Evolutionary conservation across 805 yeast genomes (phyloP).

Genomic region (Wickerhamiella sorbophila): DNA sequence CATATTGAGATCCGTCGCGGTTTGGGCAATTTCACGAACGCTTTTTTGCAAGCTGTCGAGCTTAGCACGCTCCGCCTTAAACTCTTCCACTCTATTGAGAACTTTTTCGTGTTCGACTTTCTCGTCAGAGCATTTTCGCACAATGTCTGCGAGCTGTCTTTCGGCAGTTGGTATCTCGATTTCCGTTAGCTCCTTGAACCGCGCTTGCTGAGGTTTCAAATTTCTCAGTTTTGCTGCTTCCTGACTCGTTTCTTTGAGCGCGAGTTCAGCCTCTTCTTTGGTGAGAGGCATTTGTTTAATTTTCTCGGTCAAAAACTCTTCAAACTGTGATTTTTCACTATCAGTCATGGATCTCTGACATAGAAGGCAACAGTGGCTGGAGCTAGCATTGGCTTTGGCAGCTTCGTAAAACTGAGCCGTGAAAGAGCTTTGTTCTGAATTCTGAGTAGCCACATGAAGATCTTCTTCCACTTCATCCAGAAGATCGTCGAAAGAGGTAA

Average conservation of each 20-base stretch:
- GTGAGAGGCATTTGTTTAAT: constrained; percentile 24
- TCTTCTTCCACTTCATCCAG: constrained; percentile 39
- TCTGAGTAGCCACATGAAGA: constrained; percentile 45
- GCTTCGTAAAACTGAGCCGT: constrained; percentile 53
- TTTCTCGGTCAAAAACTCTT: constrained; percentile 20
- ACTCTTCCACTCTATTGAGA: background rate
- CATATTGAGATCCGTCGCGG: background rate
- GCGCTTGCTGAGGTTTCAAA: constrained; percentile 7
- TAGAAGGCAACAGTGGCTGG: constrained; percentile 43
- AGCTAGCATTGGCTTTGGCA: constrained; percentile 51
- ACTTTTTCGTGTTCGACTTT: constrained; percentile 1
- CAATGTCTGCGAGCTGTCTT: background rate
- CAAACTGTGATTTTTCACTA: constrained; percentile 16
- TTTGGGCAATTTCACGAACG: background rate
- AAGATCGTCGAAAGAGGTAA: constrained; percentile 29
- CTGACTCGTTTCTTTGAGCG: constrained; percentile 14
- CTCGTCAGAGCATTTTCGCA: background rate
- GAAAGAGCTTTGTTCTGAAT: constrained; percentile 52
- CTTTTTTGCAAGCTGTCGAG: background rate
- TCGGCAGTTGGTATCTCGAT: constrained; percentile 5
- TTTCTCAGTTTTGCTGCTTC: constrained; percentile 9
- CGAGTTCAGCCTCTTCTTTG: constrained; percentile 25
- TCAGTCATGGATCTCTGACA: constrained; percentile 54
- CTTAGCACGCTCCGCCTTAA: background rate
- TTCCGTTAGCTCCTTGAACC: background rate